Evolutionary conservation across 148 eudicot genomes (phyloP).

Genomic region (Selenicereus undatus): DNA sequence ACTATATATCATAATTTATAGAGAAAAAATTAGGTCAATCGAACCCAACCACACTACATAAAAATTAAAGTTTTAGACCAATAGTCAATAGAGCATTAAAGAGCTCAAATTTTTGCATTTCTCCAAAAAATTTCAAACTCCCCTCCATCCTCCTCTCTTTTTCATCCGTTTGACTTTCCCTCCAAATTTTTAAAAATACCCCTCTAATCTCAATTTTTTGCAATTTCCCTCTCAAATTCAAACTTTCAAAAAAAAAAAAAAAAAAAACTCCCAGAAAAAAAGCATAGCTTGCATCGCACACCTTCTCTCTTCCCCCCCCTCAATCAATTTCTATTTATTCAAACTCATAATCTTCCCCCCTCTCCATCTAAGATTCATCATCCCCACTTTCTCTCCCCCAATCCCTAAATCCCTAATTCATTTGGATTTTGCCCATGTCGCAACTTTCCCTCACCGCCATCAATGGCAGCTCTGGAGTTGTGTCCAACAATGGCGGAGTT

Average conservation of each 20-base stretch:
- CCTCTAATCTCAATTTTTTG: not conserved
- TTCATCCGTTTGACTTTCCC: not conserved
- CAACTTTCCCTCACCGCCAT: not conserved
- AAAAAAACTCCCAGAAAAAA: not conserved
- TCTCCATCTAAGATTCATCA: not conserved
- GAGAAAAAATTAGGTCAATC: no score
- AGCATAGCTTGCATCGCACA: not conserved
- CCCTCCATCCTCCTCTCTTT: no score
- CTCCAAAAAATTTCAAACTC: no score
- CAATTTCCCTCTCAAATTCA: not conserved
- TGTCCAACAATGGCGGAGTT: not conserved
- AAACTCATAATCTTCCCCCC: not conserved
- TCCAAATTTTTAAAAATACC: not conserved
- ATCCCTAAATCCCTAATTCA: not conserved
- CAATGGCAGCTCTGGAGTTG: not conserved
- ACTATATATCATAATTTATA: no score
- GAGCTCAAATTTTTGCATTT: no score
- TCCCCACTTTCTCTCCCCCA: not conserved
- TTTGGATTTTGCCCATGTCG: not conserved
- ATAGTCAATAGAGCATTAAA: no score
- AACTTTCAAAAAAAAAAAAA: not conserved
- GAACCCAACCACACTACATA: no score
- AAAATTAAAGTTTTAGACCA: no score
- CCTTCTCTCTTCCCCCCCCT: not conserved
- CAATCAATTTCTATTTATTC: not conserved